Base-by-base conservation (phyloP, 139 green algal genomes). In the Chlamydomonas schloesseri region DNA sequence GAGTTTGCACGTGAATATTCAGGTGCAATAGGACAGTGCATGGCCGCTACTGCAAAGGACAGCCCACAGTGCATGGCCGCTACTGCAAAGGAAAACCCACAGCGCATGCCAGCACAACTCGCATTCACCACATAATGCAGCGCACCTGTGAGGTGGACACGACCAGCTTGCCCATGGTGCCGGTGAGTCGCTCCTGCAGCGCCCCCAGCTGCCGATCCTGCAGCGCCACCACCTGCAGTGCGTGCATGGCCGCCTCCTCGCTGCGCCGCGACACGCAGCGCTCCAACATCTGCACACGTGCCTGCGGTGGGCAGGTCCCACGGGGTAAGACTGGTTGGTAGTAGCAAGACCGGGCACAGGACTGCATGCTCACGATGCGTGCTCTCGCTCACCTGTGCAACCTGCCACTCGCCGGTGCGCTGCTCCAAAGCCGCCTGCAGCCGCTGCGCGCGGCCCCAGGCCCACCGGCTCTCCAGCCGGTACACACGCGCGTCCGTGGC, bases 351-450 rank as follows among this genome's bases (percentile, higher is more conserved):
- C n/a, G n/a, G n/a, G n/a, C n/a, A n/a, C n/a, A n/a, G n/a, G n/a
- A n/a, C n/a, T n/a, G n/a, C n/a, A n/a, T n/a, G n/a, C n/a, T n/a
- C n/a, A n/a, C n/a, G n/a, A n/a, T n/a, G n/a, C n/a, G n/a, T n/a
- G n/a, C n/a, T n/a, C n/a, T n/a, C 37, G 60, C 69, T 8, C 53
- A 78, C 81, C 81, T 87, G 69, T 14, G 69, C 81, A 3, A 87
- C 58, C 60, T 92, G 79, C 81, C 81, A 89, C 57, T 88, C 81
- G n/a, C 55, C 36, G 14, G 86, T 89, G 26, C 81, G 58, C 57
- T 75, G 53, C 74, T 92, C 89, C 24, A 92, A 64, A 9, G 85
- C 81, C 15, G 67, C 68, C 68, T 90, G 81, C 69, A 86, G 64
- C 10, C 65, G 20, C 21, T 75, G 58, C n/a, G 76, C 70, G 0